Conservation (phyloP, 495 filamentous ascomycete genomes). For the Neurospora sp. region DNA sequence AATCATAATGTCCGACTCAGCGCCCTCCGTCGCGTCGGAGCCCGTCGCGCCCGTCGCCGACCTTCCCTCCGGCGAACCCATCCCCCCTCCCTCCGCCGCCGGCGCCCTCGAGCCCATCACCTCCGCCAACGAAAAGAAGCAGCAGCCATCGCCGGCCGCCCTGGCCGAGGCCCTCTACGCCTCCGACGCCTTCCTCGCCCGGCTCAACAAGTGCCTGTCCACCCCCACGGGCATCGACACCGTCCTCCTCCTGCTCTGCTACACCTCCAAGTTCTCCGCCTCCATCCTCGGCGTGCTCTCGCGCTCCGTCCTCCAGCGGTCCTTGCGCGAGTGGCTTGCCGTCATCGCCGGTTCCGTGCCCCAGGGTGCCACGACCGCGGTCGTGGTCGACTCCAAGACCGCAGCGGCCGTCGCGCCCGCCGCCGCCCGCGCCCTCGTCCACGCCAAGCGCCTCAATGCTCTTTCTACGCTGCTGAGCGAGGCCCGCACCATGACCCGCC, state of each 20-base stretch:
- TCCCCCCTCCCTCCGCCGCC: constrained; percentile 16
- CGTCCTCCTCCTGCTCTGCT: constrained; percentile 51
- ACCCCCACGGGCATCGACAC: constrained; percentile 52
- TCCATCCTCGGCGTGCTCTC: constrained; percentile 26
- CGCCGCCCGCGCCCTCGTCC: constrained; percentile 30
- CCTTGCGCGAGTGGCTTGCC: constrained; percentile 29
- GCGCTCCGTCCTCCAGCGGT: constrained; percentile 27
- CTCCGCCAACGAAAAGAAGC: constrained; percentile 26
- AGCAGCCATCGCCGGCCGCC: constrained; percentile 16
- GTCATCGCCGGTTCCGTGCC: constrained; percentile 26
- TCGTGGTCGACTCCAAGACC: constrained; percentile 20
- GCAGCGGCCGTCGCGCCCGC: constrained; percentile 14
- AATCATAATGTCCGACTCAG: constrained; percentile 7
- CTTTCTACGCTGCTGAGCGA: constrained; percentile 49
- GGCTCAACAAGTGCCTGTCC: constrained; percentile 46
- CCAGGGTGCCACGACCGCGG: constrained; percentile 17
- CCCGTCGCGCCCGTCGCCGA: constrained; percentile 20
- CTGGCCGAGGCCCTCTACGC: constrained; percentile 16
- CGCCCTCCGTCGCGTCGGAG: background rate
- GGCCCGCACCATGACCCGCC: constrained; percentile 59
- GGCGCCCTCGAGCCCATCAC: constrained; percentile 20
- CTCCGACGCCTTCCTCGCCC: constrained; percentile 37
- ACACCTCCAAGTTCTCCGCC: constrained; percentile 47
- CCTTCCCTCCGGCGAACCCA: constrained; percentile 30
- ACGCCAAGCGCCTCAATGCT: constrained; percentile 35